Percentiles rank a stretch among this genome's conserved stretches.
These are phyloP conservation scores for Talaromyces funiculosus DNA, from an alignment of 2,329 filamentous ascomycete genomes.

Conservation along the genomic window DNA sequence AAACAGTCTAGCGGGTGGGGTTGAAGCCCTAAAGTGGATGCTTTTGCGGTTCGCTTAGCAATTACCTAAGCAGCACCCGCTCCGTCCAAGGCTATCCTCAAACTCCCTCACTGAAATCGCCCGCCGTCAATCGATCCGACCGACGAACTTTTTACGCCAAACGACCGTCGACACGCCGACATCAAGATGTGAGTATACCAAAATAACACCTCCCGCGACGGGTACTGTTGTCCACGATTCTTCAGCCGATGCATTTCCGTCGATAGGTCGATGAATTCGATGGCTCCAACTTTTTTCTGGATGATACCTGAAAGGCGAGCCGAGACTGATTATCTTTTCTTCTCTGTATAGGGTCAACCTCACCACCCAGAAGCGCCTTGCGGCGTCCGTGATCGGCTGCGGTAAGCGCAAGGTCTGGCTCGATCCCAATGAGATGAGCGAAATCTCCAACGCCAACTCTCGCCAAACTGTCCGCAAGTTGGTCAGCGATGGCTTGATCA, in stretches of 20 bases:
- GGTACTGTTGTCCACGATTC: constrained; percentile 18
- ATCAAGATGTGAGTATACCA: constrained; percentile 41
- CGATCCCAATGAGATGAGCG: constrained; percentile 97
- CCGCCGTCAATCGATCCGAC: constrained; percentile 32
- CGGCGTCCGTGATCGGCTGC: constrained; percentile 96
- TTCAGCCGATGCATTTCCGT: constrained; percentile 18
- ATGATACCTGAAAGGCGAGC: background rate
- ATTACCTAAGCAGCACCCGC: constrained; percentile 37
- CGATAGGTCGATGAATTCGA: constrained; percentile 9
- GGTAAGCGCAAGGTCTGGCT: constrained; percentile 99
- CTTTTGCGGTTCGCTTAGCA: constrained; percentile 29
- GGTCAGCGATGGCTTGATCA: constrained; percentile 99
- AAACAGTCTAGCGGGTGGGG: constrained; percentile 22
- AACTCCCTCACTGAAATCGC: constrained; percentile 37
- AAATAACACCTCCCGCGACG: constrained; percentile 2
- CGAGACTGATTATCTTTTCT: constrained; percentile 7
- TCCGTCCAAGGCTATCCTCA: constrained; percentile 22
- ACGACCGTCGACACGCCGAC: constrained; percentile 43
- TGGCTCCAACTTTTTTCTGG: background rate
- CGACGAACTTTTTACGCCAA: constrained; percentile 40
- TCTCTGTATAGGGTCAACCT: constrained; percentile 81
- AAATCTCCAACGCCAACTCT: constrained; percentile 99
- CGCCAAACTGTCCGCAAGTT: constrained; percentile 99
- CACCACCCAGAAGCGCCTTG: constrained; percentile 99
- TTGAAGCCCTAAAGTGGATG: constrained; percentile 34